A percentile compares a stretch with the other conserved stretches of the same genome.
Evolutionary conservation across 2,329 filamentous ascomycete genomes (phyloP).

Genomic region (Botrytis porri): DNA sequence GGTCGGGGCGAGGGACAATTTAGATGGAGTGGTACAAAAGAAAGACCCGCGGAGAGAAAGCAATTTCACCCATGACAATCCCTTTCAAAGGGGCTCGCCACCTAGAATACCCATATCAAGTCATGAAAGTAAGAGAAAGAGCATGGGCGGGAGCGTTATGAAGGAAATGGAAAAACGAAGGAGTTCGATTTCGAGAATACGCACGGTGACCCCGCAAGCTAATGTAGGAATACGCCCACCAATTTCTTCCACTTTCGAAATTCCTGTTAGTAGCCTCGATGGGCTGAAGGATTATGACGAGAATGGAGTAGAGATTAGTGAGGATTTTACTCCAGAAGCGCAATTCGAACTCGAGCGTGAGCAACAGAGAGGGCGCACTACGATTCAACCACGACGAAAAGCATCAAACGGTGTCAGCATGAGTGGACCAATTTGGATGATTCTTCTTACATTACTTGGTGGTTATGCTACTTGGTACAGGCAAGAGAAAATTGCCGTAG

Average conservation of each 20-base stretch:
- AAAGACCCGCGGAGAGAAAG: constrained; percentile 46
- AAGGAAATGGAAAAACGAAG: constrained; percentile 42
- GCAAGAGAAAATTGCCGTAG: constrained; percentile 93
- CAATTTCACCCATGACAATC: constrained; percentile 85
- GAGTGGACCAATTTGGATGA: constrained; percentile 65
- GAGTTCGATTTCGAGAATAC: constrained; percentile 45
- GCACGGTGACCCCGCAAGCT: constrained; percentile 46
- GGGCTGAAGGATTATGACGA: constrained; percentile 43
- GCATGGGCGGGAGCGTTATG: constrained; percentile 39
- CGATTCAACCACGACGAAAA: constrained; percentile 44
- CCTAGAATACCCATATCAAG: constrained; percentile 50
- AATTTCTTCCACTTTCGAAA: constrained; percentile 57
- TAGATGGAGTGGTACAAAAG: constrained; percentile 39
- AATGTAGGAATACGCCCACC: constrained; percentile 53
- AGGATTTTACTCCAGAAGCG: constrained; percentile 93
- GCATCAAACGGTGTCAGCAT: constrained; percentile 49
- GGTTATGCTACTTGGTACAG: constrained; percentile 81
- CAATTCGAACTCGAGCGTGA: constrained; percentile 76
- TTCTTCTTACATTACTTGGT: constrained; percentile 66
- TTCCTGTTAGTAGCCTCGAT: constrained; percentile 47
- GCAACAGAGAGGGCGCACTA: constrained; percentile 52
- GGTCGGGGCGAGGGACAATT: constrained; percentile 54
- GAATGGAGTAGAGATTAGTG: constrained; percentile 63
- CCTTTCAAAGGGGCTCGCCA: constrained; percentile 84
- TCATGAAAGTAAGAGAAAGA: constrained; percentile 47